A percentile compares a stretch with the other conserved stretches of the same genome.
These are phyloP conservation scores for Candida quercuum DNA, from an alignment of 805 yeast genomes.

Conservation along the genomic window DNA sequence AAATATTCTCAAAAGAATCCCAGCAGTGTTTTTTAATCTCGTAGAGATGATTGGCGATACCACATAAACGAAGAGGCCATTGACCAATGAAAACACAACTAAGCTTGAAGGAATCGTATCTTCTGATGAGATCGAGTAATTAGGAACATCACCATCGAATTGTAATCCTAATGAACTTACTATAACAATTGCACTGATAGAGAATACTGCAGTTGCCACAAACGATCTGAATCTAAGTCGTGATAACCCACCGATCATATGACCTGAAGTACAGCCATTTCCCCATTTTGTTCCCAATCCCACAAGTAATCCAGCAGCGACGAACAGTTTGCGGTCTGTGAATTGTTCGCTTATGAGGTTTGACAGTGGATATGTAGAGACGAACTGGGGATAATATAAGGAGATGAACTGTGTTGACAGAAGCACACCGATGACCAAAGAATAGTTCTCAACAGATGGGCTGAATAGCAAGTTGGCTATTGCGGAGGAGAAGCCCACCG, in stretches of 20 bases:
- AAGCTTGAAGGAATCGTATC: slow-evolving; percentile 5
- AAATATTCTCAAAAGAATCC: not conserved
- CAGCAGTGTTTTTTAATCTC: not conserved
- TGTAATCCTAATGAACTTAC: slow-evolving; percentile 5
- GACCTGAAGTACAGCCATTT: slow-evolving; percentile 52
- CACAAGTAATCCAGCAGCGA: slow-evolving; percentile 34
- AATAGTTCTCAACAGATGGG: slow-evolving; percentile 22
- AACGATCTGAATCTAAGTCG: slow-evolving; percentile 39
- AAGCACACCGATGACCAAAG: slow-evolving; percentile 33
- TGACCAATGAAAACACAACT: not conserved
- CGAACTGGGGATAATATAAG: slow-evolving; percentile 24
- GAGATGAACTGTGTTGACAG: slow-evolving; percentile 23
- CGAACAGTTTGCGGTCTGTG: not conserved
- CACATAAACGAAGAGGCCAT: slow-evolving; percentile 2
- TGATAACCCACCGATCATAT: slow-evolving; percentile 46
- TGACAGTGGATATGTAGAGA: slow-evolving; percentile 17
- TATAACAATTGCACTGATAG: slow-evolving; percentile 27
- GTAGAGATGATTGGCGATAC: not conserved
- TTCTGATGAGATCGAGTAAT: slow-evolving; percentile 1
- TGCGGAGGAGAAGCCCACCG: slow-evolving; percentile 43
- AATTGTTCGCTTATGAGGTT: slow-evolving; percentile 1
- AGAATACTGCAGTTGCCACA: slow-evolving; percentile 38
- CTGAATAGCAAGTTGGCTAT: slow-evolving; percentile 26
- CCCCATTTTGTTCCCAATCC: slow-evolving; percentile 46
- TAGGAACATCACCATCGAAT: slow-evolving; percentile 1